Evolutionary conservation across 1,284 basidiomycete genomes (phyloP).

Genomic region (Volvariella volvacea): DNA sequence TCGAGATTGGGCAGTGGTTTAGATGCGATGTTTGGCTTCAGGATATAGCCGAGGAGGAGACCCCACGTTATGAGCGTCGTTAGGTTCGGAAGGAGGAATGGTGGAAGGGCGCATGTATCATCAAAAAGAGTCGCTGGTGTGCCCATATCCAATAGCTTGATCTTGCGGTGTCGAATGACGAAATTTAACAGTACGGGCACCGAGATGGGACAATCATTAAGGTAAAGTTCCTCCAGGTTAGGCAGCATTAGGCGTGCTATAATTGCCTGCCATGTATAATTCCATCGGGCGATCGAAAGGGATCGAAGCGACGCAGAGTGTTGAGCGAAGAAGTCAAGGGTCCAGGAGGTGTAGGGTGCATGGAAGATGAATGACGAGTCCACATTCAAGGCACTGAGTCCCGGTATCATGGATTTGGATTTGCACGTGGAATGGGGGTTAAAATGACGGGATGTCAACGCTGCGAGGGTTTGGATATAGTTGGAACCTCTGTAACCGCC

Average conservation of each 20-base stretch:
- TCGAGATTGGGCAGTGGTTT: neutral
- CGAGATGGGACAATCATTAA: neutral
- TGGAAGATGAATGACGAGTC: too few species aligned
- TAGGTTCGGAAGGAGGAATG: neutral
- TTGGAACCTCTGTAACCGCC: too few species aligned
- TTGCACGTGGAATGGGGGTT: too few species aligned
- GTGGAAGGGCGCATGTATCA: neutral
- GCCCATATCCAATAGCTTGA: neutral
- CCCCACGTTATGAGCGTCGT: neutral
- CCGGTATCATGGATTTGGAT: too few species aligned
- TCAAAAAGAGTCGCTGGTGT: neutral
- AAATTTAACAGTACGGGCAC: neutral
- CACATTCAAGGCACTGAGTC: too few species aligned
- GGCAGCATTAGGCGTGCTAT: neutral
- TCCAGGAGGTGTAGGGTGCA: too few species aligned
- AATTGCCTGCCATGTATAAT: neutral
- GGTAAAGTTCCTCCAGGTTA: neutral
- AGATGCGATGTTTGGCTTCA: neutral
- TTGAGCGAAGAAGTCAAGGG: too few species aligned
- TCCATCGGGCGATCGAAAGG: too few species aligned
- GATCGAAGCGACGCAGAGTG: too few species aligned
- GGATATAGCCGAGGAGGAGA: neutral
- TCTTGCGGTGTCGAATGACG: neutral
- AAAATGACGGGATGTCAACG: too few species aligned
- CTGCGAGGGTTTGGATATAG: too few species aligned